Percentiles rank a stretch among this genome's conserved stretches.
Conservation (phyloP, 2,329 filamentous ascomycete genomes). For the Colletotrichum sp. region DNA sequence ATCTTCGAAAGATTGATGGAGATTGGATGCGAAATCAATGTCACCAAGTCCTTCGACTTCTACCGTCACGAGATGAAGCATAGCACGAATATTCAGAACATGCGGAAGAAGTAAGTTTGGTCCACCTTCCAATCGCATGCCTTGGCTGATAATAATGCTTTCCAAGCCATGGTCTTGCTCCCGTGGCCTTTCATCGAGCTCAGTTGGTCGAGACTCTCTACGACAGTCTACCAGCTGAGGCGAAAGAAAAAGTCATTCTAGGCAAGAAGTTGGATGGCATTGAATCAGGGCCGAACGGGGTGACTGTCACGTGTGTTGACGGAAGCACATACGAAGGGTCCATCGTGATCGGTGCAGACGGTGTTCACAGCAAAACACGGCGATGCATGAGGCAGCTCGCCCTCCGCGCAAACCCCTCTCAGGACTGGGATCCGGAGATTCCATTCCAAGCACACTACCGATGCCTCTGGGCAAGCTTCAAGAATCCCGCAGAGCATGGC, state of each 20-base stretch:
- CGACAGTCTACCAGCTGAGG: conserved; percentile 27
- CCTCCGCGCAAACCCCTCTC: conserved; percentile 13
- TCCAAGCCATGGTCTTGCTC: conserved; percentile 27
- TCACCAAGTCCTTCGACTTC: neutral
- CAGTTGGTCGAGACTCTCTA: conserved; percentile 36
- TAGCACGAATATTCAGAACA: neutral
- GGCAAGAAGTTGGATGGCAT: conserved; percentile 29
- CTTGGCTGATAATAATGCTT: neutral
- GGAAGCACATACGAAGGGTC: conserved; percentile 35
- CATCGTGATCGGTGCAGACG: conserved; percentile 47
- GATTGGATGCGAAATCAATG: neutral
- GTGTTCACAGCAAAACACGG: conserved; percentile 41
- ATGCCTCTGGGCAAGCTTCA: conserved; percentile 37
- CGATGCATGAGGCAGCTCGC: conserved; percentile 36
- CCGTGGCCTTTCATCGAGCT: conserved; percentile 36
- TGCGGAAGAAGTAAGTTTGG: neutral
- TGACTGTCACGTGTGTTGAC: conserved; percentile 35
- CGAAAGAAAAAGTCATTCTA: conserved; percentile 30
- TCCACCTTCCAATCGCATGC: neutral
- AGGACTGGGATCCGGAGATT: neutral
- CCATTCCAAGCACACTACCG: conserved; percentile 30
- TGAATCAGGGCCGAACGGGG: conserved; percentile 20
- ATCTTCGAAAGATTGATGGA: conserved; percentile 15
- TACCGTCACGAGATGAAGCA: neutral
- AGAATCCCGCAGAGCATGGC: conserved; percentile 24